Conservation (phyloP, 2,329 filamentous ascomycete genomes). For the Claviceps pusilla region DNA sequence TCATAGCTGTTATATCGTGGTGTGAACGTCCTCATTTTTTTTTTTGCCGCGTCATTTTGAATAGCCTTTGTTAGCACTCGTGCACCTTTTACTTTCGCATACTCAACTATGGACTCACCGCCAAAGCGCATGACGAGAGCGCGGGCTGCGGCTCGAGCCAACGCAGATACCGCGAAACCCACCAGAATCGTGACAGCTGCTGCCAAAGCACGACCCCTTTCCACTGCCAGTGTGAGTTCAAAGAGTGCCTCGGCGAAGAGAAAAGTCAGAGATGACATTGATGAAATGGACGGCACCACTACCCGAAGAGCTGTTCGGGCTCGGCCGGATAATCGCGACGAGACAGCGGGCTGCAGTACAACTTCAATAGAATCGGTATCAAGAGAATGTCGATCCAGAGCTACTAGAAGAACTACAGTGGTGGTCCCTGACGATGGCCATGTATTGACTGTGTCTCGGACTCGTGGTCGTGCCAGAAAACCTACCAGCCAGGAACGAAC, state of each 20-base stretch:
- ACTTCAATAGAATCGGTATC: not conserved
- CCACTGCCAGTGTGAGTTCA: slow-evolving; percentile 17
- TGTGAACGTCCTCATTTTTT: slow-evolving; percentile 8
- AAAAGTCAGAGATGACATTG: slow-evolving; percentile 39
- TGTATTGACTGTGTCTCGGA: slow-evolving; percentile 8
- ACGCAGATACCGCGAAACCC: slow-evolving; percentile 23
- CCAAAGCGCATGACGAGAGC: slow-evolving; percentile 45
- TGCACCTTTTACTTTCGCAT: not conserved
- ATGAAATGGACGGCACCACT: slow-evolving; percentile 16
- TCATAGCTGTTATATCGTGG: slow-evolving; percentile 8
- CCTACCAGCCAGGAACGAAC: slow-evolving; percentile 13
- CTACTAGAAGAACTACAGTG: slow-evolving; percentile 13
- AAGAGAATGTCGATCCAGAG: slow-evolving; percentile 12
- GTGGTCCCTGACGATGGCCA: slow-evolving; percentile 11
- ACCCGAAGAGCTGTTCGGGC: slow-evolving; percentile 27
- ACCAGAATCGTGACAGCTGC: slow-evolving; percentile 34
- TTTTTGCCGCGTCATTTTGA: slow-evolving; percentile 5
- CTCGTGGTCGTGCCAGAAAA: slow-evolving; percentile 31
- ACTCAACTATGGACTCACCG: slow-evolving; percentile 34
- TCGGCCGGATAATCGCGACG: slow-evolving; percentile 26
- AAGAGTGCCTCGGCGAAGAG: slow-evolving; percentile 25
- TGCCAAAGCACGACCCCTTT: slow-evolving; percentile 29
- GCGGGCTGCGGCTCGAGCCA: slow-evolving; percentile 28
- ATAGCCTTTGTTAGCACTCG: not conserved
- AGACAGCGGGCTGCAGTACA: slow-evolving; percentile 9